Conservation (phyloP, 768 basidiomycete species). For the Chiua virens region DNA sequence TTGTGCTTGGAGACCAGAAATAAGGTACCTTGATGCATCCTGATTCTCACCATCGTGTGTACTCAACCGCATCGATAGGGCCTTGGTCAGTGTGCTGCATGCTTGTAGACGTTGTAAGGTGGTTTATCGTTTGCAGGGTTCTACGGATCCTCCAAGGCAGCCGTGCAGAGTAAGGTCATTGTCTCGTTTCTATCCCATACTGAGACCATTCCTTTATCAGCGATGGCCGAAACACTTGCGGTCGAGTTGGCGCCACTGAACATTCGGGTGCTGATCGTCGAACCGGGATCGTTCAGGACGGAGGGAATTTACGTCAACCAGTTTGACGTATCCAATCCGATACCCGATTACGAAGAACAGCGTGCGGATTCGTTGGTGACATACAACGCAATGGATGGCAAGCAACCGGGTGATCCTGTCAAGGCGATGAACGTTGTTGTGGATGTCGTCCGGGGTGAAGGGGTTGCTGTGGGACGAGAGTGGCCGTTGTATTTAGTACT, state of each 20-base stretch:
- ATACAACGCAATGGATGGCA: conserved; percentile 40
- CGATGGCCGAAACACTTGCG: conserved; percentile 53
- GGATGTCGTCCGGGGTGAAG: conserved; percentile 50
- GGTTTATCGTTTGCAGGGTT: conserved; percentile 28
- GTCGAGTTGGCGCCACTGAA: conserved; percentile 54
- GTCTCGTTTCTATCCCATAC: background rate
- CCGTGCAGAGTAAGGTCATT: conserved; percentile 46
- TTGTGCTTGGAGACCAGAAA: conserved; percentile 49
- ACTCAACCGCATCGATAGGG: background rate
- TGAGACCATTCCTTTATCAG: conserved; percentile 26
- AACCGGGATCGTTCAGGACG: conserved; percentile 62
- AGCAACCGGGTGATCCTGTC: conserved; percentile 55
- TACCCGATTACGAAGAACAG: conserved; percentile 50
- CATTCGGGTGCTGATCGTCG: conserved; percentile 57
- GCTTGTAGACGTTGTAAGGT: background rate
- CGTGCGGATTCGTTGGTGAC: conserved; percentile 33
- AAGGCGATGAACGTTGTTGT: conserved; percentile 54
- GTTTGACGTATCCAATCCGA: conserved; percentile 40
- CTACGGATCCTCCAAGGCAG: conserved; percentile 61
- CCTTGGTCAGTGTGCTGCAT: conserved; percentile 25
- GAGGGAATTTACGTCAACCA: conserved; percentile 48
- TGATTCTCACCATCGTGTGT: background rate
- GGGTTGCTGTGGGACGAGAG: conserved; percentile 42
- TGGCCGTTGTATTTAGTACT: conserved; percentile 51
- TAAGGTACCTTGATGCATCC: conserved; percentile 23